phyloP scores from a whole-genome alignment of 148 eudicot species.

The Talinum fruticosum region DNA sequence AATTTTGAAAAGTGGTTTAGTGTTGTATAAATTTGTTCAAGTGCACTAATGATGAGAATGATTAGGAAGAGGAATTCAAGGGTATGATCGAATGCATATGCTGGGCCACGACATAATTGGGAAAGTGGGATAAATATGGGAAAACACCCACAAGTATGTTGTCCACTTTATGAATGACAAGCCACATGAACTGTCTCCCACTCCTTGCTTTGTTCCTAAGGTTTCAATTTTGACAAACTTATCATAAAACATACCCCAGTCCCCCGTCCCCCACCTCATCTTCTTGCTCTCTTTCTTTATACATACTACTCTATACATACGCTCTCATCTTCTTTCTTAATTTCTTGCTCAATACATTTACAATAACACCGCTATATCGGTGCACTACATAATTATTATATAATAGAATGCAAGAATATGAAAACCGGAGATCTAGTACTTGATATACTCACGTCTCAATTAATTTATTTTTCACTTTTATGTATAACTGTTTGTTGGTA shows the following conservation, averaged over 20 bases:
- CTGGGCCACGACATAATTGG: slow-evolving; percentile 3
- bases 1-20: no score
- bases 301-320: neutral
- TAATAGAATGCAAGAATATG: no score
- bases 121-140: slow-evolving; percentile 13
- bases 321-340: no score
- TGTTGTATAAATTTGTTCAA: neutral
- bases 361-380: no score
- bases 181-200: slow-evolving; percentile 39
- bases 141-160: slow-evolving; percentile 23
- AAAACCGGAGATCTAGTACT: no score
- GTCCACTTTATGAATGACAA: slow-evolving; percentile 30
- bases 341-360: no score
- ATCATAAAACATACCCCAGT: neutral
- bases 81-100: slow-evolving; percentile 3
- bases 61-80: slow-evolving; percentile 19
- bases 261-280: slow-evolving; percentile 7
- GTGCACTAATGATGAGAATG: neutral
- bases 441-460: no score
- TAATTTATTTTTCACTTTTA: no score
- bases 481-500: no score
- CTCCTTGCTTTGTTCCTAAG: slow-evolving; percentile 29
- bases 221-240: neutral
- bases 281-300: slow-evolving; percentile 13
- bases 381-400: no score